Evolutionary conservation across 352 stramenopile genomes (phyloP).

Genomic region (Phytophthora pseudosyringae): DNA sequence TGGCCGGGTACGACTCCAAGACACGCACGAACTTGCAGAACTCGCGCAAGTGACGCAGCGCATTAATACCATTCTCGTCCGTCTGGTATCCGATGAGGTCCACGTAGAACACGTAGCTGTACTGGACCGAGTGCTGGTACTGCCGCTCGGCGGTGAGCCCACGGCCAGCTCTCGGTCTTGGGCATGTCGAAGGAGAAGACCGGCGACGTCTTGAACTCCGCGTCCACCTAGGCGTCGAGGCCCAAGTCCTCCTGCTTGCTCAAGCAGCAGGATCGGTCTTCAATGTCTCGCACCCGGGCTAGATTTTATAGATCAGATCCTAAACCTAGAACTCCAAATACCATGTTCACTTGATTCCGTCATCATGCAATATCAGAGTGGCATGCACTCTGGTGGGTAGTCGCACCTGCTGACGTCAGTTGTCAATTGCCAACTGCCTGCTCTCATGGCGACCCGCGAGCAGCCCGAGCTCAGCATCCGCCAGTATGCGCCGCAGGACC

Average conservation of each 20-base stretch:
- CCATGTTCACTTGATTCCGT: too few species aligned
- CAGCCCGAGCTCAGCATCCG: conserved; percentile 25
- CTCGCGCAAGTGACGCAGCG: conserved; percentile 85
- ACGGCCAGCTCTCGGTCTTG: conserved; percentile 84
- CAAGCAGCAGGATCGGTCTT: conserved; percentile 89
- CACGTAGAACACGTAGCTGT: conserved; percentile 88
- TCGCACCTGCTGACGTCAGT: conserved; percentile 6
- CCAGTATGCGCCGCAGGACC: conserved; percentile 25
- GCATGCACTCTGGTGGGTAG: background rate
- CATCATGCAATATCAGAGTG: too few species aligned
- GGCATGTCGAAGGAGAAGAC: conserved; percentile 84
- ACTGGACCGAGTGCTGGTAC: conserved; percentile 35
- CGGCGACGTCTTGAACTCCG: conserved; percentile 83
- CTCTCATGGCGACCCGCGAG: conserved; percentile 3
- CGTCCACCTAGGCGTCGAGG: conserved; percentile 41
- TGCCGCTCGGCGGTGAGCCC: conserved; percentile 71
- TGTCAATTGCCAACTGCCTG: background rate
- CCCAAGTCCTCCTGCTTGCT: conserved; percentile 59
- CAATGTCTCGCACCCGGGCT: too few species aligned
- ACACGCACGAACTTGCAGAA: conserved; percentile 90
- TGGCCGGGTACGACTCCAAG: conserved; percentile 88
- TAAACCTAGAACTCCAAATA: too few species aligned
- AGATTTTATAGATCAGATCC: too few species aligned
- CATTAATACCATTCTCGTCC: conserved; percentile 82
- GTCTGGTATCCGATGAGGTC: conserved; percentile 78